Percentiles rank a stretch among this genome's conserved stretches.
Evolutionary conservation across 306 rosid genomes (phyloP).

Genomic region (Inga laurina): DNA sequence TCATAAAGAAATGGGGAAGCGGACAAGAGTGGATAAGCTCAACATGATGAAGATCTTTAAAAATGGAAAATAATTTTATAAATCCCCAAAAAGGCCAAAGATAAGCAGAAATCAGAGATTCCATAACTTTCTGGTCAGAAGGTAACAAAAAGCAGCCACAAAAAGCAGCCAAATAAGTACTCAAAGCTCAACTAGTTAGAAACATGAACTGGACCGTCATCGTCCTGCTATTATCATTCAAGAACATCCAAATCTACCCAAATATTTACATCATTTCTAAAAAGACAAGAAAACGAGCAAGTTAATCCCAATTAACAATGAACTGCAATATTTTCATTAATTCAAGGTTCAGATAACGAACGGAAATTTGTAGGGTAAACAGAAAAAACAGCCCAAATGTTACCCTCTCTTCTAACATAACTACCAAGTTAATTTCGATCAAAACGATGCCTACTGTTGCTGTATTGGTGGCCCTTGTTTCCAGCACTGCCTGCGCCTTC

Average conservation of each 20-base stretch:
- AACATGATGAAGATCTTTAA: constrained; percentile 38
- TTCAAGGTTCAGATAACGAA: constrained; percentile 26
- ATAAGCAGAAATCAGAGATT: constrained; percentile 25
- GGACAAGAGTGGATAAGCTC: constrained; percentile 50
- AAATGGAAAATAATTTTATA: not conserved
- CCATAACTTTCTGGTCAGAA: constrained; percentile 35
- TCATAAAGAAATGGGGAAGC: constrained; percentile 15
- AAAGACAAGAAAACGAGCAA: constrained; percentile 8
- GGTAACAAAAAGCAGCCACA: constrained; percentile 23
- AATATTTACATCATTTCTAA: constrained; percentile 54
- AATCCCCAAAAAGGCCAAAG: not conserved
- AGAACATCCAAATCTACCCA: constrained; percentile 25
- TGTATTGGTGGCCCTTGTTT: constrained; percentile 33
- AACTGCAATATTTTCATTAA: constrained; percentile 43
- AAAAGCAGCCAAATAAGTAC: constrained; percentile 17
- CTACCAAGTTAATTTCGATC: constrained; percentile 47
- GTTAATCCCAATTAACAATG: constrained; percentile 33
- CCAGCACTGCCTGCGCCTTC: constrained; percentile 43
- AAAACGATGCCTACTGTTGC: constrained; percentile 43
- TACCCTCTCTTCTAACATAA: constrained; percentile 24
- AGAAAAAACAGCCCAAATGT: constrained; percentile 27
- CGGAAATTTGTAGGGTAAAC: constrained; percentile 15
- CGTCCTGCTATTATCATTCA: not conserved
- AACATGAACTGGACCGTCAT: constrained; percentile 20
- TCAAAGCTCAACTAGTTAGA: constrained; percentile 25